Base-by-base conservation (phyloP, 352 stramenopile species). In the Pythium dissimile region DNA sequence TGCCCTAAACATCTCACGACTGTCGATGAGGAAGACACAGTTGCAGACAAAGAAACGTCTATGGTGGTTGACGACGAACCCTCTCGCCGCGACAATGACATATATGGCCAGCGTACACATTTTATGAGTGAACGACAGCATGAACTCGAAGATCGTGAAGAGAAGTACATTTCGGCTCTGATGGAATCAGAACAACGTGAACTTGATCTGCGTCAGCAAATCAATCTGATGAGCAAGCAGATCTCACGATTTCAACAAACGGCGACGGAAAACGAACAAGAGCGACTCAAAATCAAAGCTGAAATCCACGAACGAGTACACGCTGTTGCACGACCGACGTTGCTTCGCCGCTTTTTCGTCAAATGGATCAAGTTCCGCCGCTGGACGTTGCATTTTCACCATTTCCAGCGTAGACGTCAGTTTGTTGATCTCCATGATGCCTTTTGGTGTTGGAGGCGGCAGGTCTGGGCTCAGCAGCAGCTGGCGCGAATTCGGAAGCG, bases 161-260 rank as follows among this genome's bases (percentile, higher is more conserved):
- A 78, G 11, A 86, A 88, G 43, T 90, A 89, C 42, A 85, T 92
- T 20, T 69, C 74, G 15, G 80, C 80, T 8, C 51, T 92, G 20
- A 92, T 92, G 71, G 74, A 84, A 53, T 90, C 78, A 0, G 83
- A 92, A 52, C 83, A 90, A 26, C 72, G 80, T 16, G 83, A 92
- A 43, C 56, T 92, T 0, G 77, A 90, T 27, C 57, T 92, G 3
- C 71, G 75, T 11, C 85, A 78, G 15, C 75, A 82, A 27, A 27
- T 92, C 1, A 56, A 44, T 4, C 35, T 21, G 4, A 69, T 87
- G 59, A 68, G 77, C 26, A 69, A 64, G 13, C 80, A 86, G 39
- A 41, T 90, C 16, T 37, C 49, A 5, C 66, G 67, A 11, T 77
- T 78, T 42, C 73, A 86, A 54, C 66, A 59, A 49, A 63, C 59